Conservation (phyloP, 1,284 basidiomycete genomes). For the Pholiota adiposa region DNA sequence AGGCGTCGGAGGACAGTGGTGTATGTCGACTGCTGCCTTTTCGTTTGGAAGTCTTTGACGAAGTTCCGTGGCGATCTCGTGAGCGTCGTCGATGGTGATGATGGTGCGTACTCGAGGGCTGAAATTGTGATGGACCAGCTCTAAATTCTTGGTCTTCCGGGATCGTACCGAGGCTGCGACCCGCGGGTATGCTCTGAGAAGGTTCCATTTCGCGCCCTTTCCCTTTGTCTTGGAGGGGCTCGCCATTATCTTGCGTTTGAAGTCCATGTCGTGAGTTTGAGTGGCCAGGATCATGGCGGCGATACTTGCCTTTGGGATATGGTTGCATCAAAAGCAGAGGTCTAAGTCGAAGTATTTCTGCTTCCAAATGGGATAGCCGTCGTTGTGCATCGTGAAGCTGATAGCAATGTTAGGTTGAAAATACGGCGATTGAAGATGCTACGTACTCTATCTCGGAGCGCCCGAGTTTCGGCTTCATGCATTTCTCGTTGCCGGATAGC, state of each 20-base stretch:
- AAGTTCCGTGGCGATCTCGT: constrained; percentile 16
- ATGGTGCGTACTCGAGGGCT: constrained; percentile 7
- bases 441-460: constrained; percentile 57
- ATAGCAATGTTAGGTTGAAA: too few relatives aligned
- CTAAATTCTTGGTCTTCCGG: constrained; percentile 10
- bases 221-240: neutral
- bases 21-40: constrained; percentile 15
- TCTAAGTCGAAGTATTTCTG: constrained; percentile 56
- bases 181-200: neutral
- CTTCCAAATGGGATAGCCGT: constrained; percentile 50
- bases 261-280: constrained; percentile 23
- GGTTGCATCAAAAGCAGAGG: constrained; percentile 62
- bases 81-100: constrained; percentile 16
- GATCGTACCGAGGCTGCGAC: constrained; percentile 3
- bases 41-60: constrained; percentile 16
- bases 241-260: constrained; percentile 1
- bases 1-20: constrained; percentile 54
- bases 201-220: neutral
- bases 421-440: too few relatives aligned
- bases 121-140: neutral
- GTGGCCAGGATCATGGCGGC: constrained; percentile 18
- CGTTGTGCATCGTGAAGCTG: constrained; percentile 52
- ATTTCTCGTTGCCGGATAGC: constrained; percentile 48
- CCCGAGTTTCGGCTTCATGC: constrained; percentile 57
- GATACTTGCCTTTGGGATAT: constrained; percentile 2